Evolutionary conservation across 805 yeast species (phyloP), one percentile per base, ranked within the genome.

Genomic region (Kuraishia hungarica): DNA sequence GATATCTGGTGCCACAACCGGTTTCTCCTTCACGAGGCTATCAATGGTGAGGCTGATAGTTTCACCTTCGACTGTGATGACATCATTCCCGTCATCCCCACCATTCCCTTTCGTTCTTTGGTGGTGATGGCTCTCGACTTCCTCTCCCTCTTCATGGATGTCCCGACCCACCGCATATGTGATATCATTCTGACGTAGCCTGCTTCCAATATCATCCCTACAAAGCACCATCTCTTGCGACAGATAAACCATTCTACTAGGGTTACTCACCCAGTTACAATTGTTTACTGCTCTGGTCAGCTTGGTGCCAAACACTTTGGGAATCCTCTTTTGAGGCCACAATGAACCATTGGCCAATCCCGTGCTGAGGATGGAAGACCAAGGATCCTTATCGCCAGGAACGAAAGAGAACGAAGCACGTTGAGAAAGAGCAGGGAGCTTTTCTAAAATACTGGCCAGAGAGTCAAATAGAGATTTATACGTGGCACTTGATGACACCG

Each of bases 351-450:
- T 35, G 1, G 71, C 59, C 0, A 84, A 74, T 2, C 93, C 91
- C 52, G 85, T 75, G 1, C 87, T 78, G 51, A 78, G 79, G 54
- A 84, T 74, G 0, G 94, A 81, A 39, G 84, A 84, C 97, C 98
- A 94, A 0, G 97, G 97, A 69, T 94, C 99, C 61, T 89, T 87
- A 48, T 82, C 81, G 1, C 99, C 98, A 0, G 98, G 97, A 1
- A 93, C 73, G 56, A 94, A 80, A 1, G 90, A 71, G 28, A 94
- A 68, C 53, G 86, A 83, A 28, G 87, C 76, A 6, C 71, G 64
- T 7, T 71, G 64, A 15, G 83, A 71, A 6, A 90, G 68, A 2
- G 67, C 64, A 0, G 89, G 87, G 61, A 73, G 87, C 51, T 78
- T 74, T 10, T 84, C 78, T 20, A 94, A 64, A 1, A 89, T 62